phyloP scores from a whole-genome alignment of 2,329 filamentous ascomycete species.

The Aspergillus persii region DNA sequence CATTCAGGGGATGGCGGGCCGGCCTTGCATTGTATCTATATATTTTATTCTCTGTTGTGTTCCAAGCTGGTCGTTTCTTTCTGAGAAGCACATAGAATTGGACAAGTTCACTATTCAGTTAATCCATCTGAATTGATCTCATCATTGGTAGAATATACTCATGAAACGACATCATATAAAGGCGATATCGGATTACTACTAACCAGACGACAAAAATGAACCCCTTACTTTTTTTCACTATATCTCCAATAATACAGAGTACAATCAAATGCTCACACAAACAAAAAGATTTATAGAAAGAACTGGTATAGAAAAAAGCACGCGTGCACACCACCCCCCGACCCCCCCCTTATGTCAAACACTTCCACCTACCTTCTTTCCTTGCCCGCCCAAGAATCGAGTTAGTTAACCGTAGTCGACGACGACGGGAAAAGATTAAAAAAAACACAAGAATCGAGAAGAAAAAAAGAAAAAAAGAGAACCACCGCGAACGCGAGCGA shows the following conservation, averaged over 20 bases:
- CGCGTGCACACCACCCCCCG: slow-evolving; percentile 20
- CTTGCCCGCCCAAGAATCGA: neutral
- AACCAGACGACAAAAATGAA: slow-evolving; percentile 2
- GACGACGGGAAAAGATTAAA: slow-evolving; percentile 16
- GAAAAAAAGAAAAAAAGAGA: neutral
- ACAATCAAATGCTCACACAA: slow-evolving; percentile 20
- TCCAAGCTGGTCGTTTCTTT: neutral
- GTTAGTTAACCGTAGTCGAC: slow-evolving; percentile 1
- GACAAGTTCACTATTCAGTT: neutral
- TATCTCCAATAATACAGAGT: slow-evolving; percentile 21
- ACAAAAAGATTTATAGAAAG: slow-evolving; percentile 16
- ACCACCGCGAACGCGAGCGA: slow-evolving; percentile 19
- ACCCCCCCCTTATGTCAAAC: neutral
- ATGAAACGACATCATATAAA: too few relatives aligned
- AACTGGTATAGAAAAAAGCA: slow-evolving; percentile 26
- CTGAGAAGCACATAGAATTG: neutral
- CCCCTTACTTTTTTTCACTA: slow-evolving; percentile 15
- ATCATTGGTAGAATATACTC: neutral
- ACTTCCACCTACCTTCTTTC: neutral
- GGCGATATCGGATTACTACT: neutral
- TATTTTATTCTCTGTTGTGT: slow-evolving; percentile 10
- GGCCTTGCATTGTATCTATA: slow-evolving; percentile 31
- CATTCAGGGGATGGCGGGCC: slow-evolving; percentile 16
- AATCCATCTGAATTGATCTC: neutral
- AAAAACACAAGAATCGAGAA: slow-evolving; percentile 13